Conservation (phyloP, 352 stramenopile species). For the Pythium chondricola region DNA sequence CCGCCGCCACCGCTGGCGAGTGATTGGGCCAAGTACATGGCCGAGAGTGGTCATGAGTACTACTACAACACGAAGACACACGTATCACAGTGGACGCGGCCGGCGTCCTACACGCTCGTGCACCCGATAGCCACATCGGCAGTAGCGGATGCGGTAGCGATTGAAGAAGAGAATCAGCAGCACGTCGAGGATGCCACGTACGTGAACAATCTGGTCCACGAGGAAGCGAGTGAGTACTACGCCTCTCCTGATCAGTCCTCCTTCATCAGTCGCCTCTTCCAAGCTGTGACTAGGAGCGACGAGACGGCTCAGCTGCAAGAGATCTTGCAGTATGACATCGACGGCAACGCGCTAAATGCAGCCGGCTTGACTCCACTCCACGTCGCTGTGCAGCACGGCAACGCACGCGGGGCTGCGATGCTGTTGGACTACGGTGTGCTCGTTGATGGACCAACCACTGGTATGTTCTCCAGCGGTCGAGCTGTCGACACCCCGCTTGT, state of each 20-base stretch:
- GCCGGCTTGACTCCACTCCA: constrained; percentile 40
- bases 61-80: constrained; percentile 65
- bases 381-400: constrained; percentile 41
- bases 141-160: background rate
- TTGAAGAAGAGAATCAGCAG: background rate
- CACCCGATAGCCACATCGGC: constrained; percentile 4
- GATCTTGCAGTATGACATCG: constrained; percentile 29
- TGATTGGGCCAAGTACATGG: constrained; percentile 22
- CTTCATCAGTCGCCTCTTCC: constrained; percentile 19
- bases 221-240: background rate
- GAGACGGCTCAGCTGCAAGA: constrained; percentile 24
- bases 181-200: background rate
- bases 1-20: background rate
- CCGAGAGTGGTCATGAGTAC: constrained; percentile 51
- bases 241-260: background rate
- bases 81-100: constrained; percentile 55
- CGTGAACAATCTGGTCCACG: background rate
- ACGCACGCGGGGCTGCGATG: constrained; percentile 27
- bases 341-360: constrained; percentile 28
- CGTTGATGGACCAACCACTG: constrained; percentile 15
- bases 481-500: constrained; percentile 34
- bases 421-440: constrained; percentile 49
- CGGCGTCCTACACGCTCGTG: constrained; percentile 2
- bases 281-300: constrained; percentile 17
- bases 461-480: background rate